Evolutionary conservation across 2,329 filamentous ascomycete genomes (phyloP).

Genomic region (Colletotrichum siamense): DNA sequence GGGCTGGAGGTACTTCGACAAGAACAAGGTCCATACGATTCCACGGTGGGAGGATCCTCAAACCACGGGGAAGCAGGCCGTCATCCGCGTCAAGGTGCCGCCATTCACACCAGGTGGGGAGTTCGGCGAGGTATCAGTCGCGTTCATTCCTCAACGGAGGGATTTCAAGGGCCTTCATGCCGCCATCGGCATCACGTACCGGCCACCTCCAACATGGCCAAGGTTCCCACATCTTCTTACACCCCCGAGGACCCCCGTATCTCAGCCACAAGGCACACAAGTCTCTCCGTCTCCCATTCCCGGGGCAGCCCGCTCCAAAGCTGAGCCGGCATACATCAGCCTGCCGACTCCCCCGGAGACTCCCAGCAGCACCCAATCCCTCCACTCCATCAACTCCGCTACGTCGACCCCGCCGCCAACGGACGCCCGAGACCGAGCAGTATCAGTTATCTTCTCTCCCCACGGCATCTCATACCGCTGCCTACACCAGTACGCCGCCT

Average conservation of each 20-base stretch:
- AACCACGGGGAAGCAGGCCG: conserved; percentile 34
- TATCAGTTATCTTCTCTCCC: conserved; percentile 70
- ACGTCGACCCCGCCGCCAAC: conserved; percentile 33
- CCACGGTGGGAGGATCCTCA: conserved; percentile 51
- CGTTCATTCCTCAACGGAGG: conserved; percentile 65
- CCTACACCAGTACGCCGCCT: conserved; percentile 60
- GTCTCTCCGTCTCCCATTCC: conserved; percentile 11
- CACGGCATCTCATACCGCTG: conserved; percentile 63
- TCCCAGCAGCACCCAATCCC: conserved; percentile 30
- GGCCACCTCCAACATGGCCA: conserved; percentile 50
- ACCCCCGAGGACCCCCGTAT: conserved; percentile 28
- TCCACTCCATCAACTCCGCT: conserved; percentile 40
- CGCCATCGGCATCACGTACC: conserved; percentile 76
- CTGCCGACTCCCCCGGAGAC: conserved; percentile 42
- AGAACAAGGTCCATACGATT: conserved; percentile 49
- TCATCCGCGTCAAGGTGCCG: conserved; percentile 57
- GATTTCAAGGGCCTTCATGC: conserved; percentile 68
- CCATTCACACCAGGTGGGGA: conserved; percentile 55
- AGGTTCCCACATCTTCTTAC: conserved; percentile 21
- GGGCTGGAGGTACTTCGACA: conserved; percentile 72
- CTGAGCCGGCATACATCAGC: conserved; percentile 22
- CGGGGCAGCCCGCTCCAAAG: conserved; percentile 12
- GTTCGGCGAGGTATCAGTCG: conserved; percentile 73
- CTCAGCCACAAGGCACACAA: conserved; percentile 11
- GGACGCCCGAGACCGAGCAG: conserved; percentile 44